These are phyloP conservation scores for Babesia divergens DNA, from an alignment of 169 alveolate species.

Conservation along the genomic window DNA sequence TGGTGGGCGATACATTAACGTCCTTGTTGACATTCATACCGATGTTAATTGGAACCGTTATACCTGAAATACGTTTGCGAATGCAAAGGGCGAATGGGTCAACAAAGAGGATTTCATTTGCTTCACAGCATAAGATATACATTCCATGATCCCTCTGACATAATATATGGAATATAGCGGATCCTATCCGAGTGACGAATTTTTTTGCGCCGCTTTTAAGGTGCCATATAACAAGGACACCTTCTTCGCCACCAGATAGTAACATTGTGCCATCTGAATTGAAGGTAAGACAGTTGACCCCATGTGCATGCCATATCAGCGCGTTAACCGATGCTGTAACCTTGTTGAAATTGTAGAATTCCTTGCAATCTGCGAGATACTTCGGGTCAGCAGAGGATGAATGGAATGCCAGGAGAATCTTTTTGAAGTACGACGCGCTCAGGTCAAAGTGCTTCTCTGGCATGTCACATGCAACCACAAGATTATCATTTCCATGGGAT, in stretches of 20 bases:
- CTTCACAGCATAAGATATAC: conserved; percentile 24
- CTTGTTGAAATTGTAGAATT: neutral
- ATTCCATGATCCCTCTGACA: conserved; percentile 5
- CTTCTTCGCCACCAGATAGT: conserved; percentile 65
- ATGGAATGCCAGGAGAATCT: conserved; percentile 16
- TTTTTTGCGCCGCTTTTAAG: conserved; percentile 30
- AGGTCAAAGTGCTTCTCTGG: conserved; percentile 20
- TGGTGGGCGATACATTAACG: neutral
- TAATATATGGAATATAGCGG: conserved; percentile 50
- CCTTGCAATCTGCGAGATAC: neutral
- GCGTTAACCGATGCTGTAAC: neutral
- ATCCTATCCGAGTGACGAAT: conserved; percentile 52
- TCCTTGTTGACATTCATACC: conserved; percentile 47
- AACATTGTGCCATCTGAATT: conserved; percentile 27
- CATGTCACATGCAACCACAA: conserved; percentile 20
- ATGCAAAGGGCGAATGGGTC: conserved; percentile 45
- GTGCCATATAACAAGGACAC: conserved; percentile 61
- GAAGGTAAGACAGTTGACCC: conserved; percentile 50
- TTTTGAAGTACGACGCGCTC: conserved; percentile 5
- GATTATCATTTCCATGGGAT: neutral
- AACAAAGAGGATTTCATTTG: conserved; percentile 28
- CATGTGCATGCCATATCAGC: conserved; percentile 64
- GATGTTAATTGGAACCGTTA: conserved; percentile 31
- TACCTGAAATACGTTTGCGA: conserved; percentile 7
- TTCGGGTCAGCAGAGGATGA: neutral